These are phyloP conservation scores for Nakazawaea populi DNA, from an alignment of 805 yeast species.

Conservation along the genomic window DNA sequence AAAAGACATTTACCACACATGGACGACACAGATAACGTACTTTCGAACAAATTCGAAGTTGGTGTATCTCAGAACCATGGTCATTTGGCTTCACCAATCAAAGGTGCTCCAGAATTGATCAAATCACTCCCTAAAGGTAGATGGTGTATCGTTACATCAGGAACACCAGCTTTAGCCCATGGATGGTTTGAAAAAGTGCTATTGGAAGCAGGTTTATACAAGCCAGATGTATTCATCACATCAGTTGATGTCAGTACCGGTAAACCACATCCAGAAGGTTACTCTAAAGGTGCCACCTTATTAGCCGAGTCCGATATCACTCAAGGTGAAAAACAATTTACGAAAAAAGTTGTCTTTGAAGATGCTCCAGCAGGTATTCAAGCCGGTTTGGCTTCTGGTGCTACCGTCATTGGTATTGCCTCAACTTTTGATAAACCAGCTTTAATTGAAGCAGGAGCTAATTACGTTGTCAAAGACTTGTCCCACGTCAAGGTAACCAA, in stretches of 20 bases:
- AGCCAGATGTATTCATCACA: conserved; percentile 74
- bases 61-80: conserved; percentile 69
- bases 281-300: conserved; percentile 49
- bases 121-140: conserved; percentile 48
- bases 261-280: conserved; percentile 86
- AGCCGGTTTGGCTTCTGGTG: conserved; percentile 82
- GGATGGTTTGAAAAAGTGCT: conserved; percentile 70
- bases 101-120: conserved; percentile 67
- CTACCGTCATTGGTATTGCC: conserved; percentile 77
- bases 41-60: conserved; percentile 47
- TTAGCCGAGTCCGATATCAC: conserved; percentile 26
- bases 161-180: conserved; percentile 70
- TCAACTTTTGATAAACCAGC: conserved; percentile 68
- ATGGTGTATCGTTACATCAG: conserved; percentile 89
- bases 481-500: conserved; percentile 52
- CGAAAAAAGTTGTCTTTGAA: conserved; percentile 64
- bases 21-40: conserved; percentile 59
- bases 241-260: conserved; percentile 77
- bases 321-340: conserved; percentile 18
- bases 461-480: conserved; percentile 73
- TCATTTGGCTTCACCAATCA: conserved; percentile 65
- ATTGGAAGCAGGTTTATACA: conserved; percentile 33
- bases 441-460: conserved; percentile 74
- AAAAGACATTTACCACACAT: conserved; percentile 70
- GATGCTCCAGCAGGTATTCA: conserved; percentile 86